phyloP scores from a whole-genome alignment of 768 basidiomycete genomes.

The Boletellus sp. region DNA sequence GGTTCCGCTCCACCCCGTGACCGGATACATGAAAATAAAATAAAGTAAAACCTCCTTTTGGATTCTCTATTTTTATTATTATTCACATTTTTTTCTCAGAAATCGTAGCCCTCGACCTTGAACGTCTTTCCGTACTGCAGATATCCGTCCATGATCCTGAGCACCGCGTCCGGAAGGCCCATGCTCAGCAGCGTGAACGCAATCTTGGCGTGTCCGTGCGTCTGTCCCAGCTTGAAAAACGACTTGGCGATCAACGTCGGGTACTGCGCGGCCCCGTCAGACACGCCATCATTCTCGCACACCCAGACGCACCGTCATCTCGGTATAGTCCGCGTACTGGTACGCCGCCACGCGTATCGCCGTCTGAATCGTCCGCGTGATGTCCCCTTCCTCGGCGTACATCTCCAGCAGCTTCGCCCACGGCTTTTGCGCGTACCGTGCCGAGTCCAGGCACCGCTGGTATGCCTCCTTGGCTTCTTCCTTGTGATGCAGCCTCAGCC shows the following conservation, averaged over 20 bases:
- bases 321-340: constrained; percentile 84
- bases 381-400: constrained; percentile 96
- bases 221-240: constrained; percentile 90
- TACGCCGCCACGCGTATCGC: constrained; percentile 93
- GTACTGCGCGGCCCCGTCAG: constrained; percentile 40
- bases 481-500: constrained; percentile 90
- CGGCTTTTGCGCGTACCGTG: constrained; percentile 85
- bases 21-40: not conserved
- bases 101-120: constrained; percentile 84
- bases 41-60: not conserved
- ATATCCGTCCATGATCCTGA: constrained; percentile 92
- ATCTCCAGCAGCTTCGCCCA: constrained; percentile 93
- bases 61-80: too few relatives aligned
- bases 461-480: constrained; percentile 99
- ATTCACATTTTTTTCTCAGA: constrained; percentile 46
- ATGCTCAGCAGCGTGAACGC: constrained; percentile 90
- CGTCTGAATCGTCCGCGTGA: constrained; percentile 85
- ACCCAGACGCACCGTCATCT: constrained; percentile 67
- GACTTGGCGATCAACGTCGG: constrained; percentile 87
- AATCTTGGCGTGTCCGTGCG: constrained; percentile 93
- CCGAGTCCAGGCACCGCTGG: constrained; percentile 86
- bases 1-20: constrained; percentile 10
- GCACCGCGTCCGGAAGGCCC: constrained; percentile 85
- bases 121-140: constrained; percentile 84
- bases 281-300: too few relatives aligned